phyloP scores from a whole-genome alignment of 208 protist genomes.

The Acanthamoeba triangularis region DNA sequence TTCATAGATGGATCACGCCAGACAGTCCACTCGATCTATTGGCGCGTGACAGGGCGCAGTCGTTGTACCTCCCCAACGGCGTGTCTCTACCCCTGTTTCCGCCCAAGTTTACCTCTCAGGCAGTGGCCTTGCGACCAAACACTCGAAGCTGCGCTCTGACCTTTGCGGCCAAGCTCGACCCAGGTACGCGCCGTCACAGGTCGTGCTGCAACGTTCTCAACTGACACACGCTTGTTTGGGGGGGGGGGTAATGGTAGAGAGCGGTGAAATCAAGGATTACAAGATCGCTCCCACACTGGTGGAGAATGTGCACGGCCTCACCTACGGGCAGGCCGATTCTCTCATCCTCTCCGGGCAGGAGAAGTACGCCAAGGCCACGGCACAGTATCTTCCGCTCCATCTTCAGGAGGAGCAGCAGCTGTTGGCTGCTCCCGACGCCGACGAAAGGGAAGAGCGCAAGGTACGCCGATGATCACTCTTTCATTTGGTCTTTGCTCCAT shows the following conservation, averaged over 20 bases:
- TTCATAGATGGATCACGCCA: background rate
- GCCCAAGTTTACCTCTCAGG: background rate
- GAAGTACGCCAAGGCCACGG: background rate
- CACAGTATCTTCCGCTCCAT: background rate
- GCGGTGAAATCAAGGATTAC: background rate
- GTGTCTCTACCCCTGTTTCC: slow-evolving; percentile 11
- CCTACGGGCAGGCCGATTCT: slow-evolving; percentile 31
- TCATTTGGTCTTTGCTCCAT: background rate
- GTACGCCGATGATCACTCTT: background rate
- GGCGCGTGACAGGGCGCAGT: slow-evolving; percentile 9
- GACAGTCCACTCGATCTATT: background rate
- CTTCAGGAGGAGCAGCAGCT: background rate
- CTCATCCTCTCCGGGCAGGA: slow-evolving; percentile 37
- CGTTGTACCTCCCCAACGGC: slow-evolving; percentile 30
- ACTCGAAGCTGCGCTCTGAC: slow-evolving; percentile 38
- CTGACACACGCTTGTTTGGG: background rate
- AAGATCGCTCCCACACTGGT: slow-evolving; percentile 24
- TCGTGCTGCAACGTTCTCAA: background rate
- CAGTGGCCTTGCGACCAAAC: background rate
- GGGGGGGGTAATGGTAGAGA: background rate
- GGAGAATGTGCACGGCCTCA: slow-evolving; percentile 7
- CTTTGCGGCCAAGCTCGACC: slow-evolving; percentile 43
- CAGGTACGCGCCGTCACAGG: background rate
- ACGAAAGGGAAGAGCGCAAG: slow-evolving; percentile 15
- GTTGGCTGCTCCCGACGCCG: background rate